Conservation (phyloP, 208 protist species). For the Novymonas esmeraldas region DNA sequence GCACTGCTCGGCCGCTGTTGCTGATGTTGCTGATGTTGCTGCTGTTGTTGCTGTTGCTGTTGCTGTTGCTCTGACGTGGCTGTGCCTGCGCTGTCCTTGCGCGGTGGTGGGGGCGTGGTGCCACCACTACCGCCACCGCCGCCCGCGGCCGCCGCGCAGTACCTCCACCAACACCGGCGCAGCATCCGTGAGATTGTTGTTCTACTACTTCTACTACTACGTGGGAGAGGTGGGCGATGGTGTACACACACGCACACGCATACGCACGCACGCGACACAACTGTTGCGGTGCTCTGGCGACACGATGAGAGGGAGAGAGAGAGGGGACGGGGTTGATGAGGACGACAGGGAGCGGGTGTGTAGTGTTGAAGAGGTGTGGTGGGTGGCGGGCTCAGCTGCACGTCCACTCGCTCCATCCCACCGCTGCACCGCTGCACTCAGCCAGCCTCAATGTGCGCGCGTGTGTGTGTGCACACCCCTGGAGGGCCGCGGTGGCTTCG, state of each 20-base stretch:
- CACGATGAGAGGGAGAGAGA: not conserved
- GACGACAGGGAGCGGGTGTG: too few relatives aligned
- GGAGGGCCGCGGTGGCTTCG: too few relatives aligned
- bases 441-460: too few relatives aligned
- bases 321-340: too few relatives aligned
- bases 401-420: too few relatives aligned
- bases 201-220: not conserved
- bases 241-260: too few relatives aligned
- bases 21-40: not conserved
- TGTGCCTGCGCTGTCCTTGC: not conserved
- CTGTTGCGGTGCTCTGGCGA: not conserved
- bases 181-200: conserved; percentile 35
- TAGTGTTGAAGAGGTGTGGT: too few relatives aligned
- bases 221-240: too few relatives aligned
- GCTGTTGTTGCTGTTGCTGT: not conserved
- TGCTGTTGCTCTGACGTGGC: not conserved
- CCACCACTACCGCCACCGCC: conserved; percentile 11
- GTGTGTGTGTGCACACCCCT: too few relatives aligned
- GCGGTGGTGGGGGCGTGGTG: conserved; percentile 3
- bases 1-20: conserved; percentile 2
- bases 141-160: conserved; percentile 26
- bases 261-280: too few relatives aligned
- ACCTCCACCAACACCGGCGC: conserved; percentile 36
- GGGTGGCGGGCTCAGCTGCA: too few relatives aligned
- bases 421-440: too few relatives aligned